A percentile compares a stretch with the other conserved stretches of the same genome.
These are phyloP conservation scores for Penicillium steckii DNA, from an alignment of 495 filamentous ascomycete species.

Conservation along the genomic window DNA sequence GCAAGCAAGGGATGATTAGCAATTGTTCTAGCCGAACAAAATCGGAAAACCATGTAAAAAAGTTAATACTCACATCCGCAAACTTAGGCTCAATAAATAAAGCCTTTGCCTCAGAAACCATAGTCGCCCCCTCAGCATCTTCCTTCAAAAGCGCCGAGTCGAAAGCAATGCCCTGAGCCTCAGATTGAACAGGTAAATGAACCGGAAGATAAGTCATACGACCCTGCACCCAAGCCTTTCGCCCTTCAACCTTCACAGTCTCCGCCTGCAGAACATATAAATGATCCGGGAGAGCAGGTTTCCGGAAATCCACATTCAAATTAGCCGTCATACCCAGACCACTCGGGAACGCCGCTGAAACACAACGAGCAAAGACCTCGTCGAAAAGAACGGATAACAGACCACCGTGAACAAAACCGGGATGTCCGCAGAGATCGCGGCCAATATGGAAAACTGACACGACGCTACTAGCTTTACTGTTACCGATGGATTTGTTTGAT, in stretches of 20 bases:
- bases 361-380: constrained; percentile 42
- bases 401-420: constrained; percentile 43
- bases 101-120: constrained; percentile 74
- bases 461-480: constrained; percentile 25
- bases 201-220: constrained; percentile 30
- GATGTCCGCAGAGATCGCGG: constrained; percentile 36
- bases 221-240: constrained; percentile 45
- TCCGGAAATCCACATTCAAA: constrained; percentile 61
- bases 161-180: background rate
- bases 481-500: constrained; percentile 5
- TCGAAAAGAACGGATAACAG: constrained; percentile 40
- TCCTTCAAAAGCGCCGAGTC: constrained; percentile 22
- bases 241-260: constrained; percentile 38
- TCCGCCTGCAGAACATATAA: constrained; percentile 63
- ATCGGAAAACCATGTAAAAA: background rate
- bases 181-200: constrained; percentile 6
- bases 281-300: constrained; percentile 56
- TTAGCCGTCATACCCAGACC: constrained; percentile 60
- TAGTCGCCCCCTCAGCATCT: constrained; percentile 52
- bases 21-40: background rate
- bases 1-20: constrained; percentile 11
- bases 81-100: constrained; percentile 87
- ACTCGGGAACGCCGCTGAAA: constrained; percentile 37
- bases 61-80: constrained; percentile 54
- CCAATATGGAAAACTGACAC: constrained; percentile 40